Evolutionary conservation across 2,329 filamentous ascomycete species (phyloP).

Genomic region (Alternaria metachromatica): DNA sequence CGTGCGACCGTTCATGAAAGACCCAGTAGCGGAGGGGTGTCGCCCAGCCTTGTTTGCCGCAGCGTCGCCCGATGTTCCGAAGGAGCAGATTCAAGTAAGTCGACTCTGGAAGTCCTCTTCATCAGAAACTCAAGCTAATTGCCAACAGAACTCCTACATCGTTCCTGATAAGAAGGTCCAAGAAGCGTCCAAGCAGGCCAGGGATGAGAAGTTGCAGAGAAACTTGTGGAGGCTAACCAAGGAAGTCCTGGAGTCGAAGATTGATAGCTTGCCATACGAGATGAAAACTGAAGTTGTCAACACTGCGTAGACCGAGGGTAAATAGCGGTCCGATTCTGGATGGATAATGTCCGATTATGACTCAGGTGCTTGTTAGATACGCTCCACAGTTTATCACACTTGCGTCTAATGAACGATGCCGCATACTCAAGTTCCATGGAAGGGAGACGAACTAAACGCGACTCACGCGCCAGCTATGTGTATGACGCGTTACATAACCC

Average conservation of each 20-base stretch:
- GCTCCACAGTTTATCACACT: background rate
- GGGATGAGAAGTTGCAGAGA: constrained; percentile 53
- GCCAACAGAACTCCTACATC: constrained; percentile 53
- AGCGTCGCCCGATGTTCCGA: constrained; percentile 53
- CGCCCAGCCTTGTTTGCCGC: constrained; percentile 57
- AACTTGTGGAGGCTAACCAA: constrained; percentile 56
- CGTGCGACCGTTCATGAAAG: constrained; percentile 57
- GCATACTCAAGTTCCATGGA: background rate
- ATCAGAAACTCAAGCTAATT: background rate
- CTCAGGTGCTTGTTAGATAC: background rate
- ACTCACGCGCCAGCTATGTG: background rate
- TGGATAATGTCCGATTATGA: background rate
- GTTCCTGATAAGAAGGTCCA: constrained; percentile 58
- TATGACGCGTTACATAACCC: background rate
- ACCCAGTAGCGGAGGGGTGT: constrained; percentile 57
- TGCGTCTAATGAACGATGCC: background rate
- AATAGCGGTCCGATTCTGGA: background rate
- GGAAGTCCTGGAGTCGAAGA: constrained; percentile 52
- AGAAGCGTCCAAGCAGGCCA: constrained; percentile 51
- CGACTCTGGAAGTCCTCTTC: background rate
- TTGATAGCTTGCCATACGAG: constrained; percentile 40
- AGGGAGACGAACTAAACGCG: background rate
- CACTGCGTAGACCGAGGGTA: background rate
- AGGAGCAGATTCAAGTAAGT: constrained; percentile 48
- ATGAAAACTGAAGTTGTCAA: constrained; percentile 30